Evolutionary conservation across 768 basidiomycete species (phyloP).

Genomic region (Mrakia gelida): DNA sequence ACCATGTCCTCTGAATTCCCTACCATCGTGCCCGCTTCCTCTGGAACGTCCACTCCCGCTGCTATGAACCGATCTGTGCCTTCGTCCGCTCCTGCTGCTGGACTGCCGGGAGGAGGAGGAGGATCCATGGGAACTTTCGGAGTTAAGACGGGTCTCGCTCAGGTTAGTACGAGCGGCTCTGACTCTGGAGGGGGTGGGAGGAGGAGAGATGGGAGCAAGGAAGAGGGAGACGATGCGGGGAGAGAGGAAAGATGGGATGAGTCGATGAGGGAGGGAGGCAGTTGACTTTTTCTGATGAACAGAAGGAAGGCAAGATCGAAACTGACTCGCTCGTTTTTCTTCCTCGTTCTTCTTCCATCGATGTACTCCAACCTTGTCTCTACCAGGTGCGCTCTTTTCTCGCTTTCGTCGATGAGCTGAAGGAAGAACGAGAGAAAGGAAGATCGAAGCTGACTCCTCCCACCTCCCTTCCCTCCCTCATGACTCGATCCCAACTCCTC

Average conservation of each 20-base stretch:
- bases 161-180: slow-evolving; percentile 53
- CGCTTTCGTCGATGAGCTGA: too few relatives aligned
- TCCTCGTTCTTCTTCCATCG: too few relatives aligned
- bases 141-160: slow-evolving; percentile 88
- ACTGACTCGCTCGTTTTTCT: background rate
- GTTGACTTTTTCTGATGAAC: slow-evolving; percentile 41
- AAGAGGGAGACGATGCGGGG: background rate
- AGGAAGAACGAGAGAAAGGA: background rate
- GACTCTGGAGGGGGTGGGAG: background rate
- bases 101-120: slow-evolving; percentile 4
- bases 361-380: background rate
- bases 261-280: slow-evolving; percentile 77
- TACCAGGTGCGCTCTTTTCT: too few relatives aligned
- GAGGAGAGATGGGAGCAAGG: background rate
- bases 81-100: background rate
- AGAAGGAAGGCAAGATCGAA: slow-evolving; percentile 31
- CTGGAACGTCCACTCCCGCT: slow-evolving; percentile 10
- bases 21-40: slow-evolving; percentile 22
- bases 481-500: background rate
- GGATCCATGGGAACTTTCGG: slow-evolving; percentile 41
- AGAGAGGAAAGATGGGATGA: background rate
- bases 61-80: background rate
- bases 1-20: slow-evolving; percentile 30
- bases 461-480: background rate
- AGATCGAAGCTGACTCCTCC: slow-evolving; percentile 8